A percentile compares a stretch with the other conserved stretches of the same genome.
phyloP scores from a whole-genome alignment of 2,329 filamentous ascomycete genomes.

The Teratosphaeria viscida region DNA sequence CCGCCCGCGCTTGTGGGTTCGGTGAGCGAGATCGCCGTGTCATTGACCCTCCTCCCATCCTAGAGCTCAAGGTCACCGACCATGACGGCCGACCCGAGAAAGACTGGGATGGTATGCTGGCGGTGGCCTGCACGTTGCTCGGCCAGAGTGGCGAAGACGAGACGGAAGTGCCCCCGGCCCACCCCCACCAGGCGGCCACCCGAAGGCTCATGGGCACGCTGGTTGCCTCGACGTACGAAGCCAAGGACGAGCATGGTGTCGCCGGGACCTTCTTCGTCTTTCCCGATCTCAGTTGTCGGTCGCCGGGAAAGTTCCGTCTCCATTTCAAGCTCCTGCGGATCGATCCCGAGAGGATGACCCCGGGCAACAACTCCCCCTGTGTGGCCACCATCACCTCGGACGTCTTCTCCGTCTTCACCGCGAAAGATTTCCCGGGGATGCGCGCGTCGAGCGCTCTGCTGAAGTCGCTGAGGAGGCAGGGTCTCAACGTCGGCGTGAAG shows the following conservation, averaged over 20 bases:
- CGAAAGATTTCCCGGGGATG: slow-evolving; percentile 82
- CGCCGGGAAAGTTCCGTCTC: slow-evolving; percentile 63
- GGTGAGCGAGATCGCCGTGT: slow-evolving; percentile 72
- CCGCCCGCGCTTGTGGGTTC: slow-evolving; percentile 71
- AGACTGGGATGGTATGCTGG: slow-evolving; percentile 49
- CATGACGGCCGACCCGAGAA: slow-evolving; percentile 45
- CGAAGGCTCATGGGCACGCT: slow-evolving; percentile 70
- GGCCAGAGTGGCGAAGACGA: slow-evolving; percentile 60
- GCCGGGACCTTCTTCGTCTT: slow-evolving; percentile 83
- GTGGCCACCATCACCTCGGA: slow-evolving; percentile 52
- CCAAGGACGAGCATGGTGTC: slow-evolving; percentile 58
- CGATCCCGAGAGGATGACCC: slow-evolving; percentile 48
- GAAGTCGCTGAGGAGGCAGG: slow-evolving; percentile 65
- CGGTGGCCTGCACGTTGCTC: slow-evolving; percentile 65
- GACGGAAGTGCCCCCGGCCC: slow-evolving; percentile 39
- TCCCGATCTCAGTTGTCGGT: slow-evolving; percentile 69
- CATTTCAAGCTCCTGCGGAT: slow-evolving; percentile 65
- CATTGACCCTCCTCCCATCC: slow-evolving; percentile 74
- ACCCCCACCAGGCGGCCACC: slow-evolving; percentile 51
- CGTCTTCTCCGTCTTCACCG: slow-evolving; percentile 69
- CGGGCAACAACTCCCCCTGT: slow-evolving; percentile 39
- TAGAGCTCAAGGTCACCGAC: slow-evolving; percentile 59
- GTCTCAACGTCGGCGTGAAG: slow-evolving; percentile 75
- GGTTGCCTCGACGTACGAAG: slow-evolving; percentile 66
- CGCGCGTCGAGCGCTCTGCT: slow-evolving; percentile 64